Conservation (phyloP, 2,329 filamentous ascomycete species). For the Epichloe sp. region DNA sequence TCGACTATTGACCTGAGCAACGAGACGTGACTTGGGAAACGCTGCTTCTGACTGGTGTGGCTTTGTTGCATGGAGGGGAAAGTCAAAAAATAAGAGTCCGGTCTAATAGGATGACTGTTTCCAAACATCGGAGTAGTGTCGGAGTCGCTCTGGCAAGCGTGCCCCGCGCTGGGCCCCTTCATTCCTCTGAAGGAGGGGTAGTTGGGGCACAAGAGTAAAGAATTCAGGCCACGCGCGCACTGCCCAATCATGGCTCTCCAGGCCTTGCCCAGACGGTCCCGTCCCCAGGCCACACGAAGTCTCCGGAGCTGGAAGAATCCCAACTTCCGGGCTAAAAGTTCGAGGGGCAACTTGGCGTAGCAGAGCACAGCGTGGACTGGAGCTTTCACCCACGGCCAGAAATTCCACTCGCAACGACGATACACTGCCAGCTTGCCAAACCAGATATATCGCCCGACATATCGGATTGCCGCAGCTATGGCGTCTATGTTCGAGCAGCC, state of each 20-base stretch:
- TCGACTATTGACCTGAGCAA: neutral
- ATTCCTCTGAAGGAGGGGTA: constrained; percentile 9
- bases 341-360: constrained; percentile 12
- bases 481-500: constrained; percentile 92
- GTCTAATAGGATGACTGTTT: constrained; percentile 3
- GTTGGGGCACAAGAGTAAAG: constrained; percentile 5
- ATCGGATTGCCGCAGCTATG: constrained; percentile 41
- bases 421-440: constrained; percentile 4
- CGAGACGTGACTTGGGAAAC: neutral
- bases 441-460: constrained; percentile 4
- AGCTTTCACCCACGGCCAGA: constrained; percentile 9
- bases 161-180: constrained; percentile 6
- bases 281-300: neutral
- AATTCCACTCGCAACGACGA: constrained; percentile 2
- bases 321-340: constrained; percentile 16
- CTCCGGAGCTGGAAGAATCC: constrained; percentile 15
- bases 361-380: constrained; percentile 1
- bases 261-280: too few species aligned
- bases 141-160: constrained; percentile 1
- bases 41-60: neutral
- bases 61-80: neutral
- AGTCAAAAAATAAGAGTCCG: neutral
- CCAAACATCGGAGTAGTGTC: neutral
- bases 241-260: too few species aligned
- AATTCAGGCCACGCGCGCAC: too few species aligned